These are phyloP conservation scores for Suillus ampliporus DNA, from an alignment of 768 basidiomycete genomes.

Conservation along the genomic window DNA sequence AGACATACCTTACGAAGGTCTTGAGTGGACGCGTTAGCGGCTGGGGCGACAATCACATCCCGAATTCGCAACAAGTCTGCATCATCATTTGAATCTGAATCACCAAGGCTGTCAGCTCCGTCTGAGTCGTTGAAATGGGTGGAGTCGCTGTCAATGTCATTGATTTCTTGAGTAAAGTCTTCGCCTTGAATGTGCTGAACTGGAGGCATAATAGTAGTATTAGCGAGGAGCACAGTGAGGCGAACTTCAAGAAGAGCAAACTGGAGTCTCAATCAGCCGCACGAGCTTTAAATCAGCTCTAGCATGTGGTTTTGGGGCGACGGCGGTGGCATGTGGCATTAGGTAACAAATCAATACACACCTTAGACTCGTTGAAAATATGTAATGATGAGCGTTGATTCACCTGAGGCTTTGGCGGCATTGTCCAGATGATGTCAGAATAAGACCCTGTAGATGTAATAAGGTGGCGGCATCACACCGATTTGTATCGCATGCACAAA, in stretches of 20 bases:
- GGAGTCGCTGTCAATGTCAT: background rate
- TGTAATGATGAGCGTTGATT: too few species aligned
- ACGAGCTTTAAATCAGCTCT: background rate
- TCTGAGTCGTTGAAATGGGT: background rate
- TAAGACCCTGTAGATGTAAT: slow-evolving; percentile 2
- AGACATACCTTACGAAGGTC: background rate
- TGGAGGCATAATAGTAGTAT: too few species aligned
- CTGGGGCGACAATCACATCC: background rate
- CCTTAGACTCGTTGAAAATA: too few species aligned
- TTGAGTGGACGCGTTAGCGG: background rate
- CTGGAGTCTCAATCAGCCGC: background rate
- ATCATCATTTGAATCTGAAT: background rate
- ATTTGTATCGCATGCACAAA: too few species aligned
- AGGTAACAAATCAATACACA: too few species aligned
- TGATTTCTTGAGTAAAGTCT: background rate
- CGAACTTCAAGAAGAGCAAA: too few species aligned
- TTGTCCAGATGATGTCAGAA: background rate
- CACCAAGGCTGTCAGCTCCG: background rate
- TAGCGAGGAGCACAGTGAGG: too few species aligned
- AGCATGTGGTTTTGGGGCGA: too few species aligned
- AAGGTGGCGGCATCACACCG: background rate
- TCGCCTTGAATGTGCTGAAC: background rate
- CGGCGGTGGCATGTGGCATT: too few species aligned
- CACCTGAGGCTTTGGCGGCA: too few species aligned
- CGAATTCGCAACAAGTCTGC: background rate